Evolutionary conservation across 495 filamentous ascomycete species (phyloP).

Genomic region (Aspergillus indologenus): DNA sequence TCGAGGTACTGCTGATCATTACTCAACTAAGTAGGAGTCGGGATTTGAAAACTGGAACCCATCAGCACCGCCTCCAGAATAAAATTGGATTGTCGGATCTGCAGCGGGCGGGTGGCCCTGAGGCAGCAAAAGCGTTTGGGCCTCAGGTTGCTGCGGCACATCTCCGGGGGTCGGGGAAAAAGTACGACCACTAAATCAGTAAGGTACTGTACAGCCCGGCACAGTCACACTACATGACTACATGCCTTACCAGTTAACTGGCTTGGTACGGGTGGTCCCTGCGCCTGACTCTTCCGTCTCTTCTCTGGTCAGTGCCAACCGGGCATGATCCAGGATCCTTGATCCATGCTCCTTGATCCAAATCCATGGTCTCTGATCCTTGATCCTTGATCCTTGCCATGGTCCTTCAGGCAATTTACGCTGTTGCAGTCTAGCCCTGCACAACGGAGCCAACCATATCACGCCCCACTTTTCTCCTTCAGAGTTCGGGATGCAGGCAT

Average conservation of each 20-base stretch:
- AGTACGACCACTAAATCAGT: not conserved
- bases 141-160: too few species aligned
- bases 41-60: not conserved
- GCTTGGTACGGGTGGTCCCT: not conserved
- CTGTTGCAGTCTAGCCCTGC: not conserved
- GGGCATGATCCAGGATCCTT: not conserved
- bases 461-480: too few species aligned
- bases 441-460: not conserved
- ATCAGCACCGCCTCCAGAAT: not conserved
- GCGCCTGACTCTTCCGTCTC: not conserved
- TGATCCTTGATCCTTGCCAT: not conserved
- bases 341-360: too few species aligned
- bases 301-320: not conserved
- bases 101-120: not conserved
- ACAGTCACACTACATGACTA: too few species aligned
- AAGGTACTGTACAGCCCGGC: not conserved
- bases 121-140: too few species aligned
- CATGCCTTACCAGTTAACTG: too few species aligned
- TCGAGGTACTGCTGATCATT: constrained; percentile 4
- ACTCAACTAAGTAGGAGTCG: constrained; percentile 6
- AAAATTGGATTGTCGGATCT: not conserved
- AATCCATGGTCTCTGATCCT: not conserved
- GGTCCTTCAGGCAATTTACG: constrained; percentile 6
- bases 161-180: not conserved
- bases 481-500: not conserved